A percentile compares a stretch with the other conserved stretches of the same genome.
phyloP scores from a whole-genome alignment of 2,329 filamentous ascomycete species.

The Phyllosticta paracitricarpa region DNA sequence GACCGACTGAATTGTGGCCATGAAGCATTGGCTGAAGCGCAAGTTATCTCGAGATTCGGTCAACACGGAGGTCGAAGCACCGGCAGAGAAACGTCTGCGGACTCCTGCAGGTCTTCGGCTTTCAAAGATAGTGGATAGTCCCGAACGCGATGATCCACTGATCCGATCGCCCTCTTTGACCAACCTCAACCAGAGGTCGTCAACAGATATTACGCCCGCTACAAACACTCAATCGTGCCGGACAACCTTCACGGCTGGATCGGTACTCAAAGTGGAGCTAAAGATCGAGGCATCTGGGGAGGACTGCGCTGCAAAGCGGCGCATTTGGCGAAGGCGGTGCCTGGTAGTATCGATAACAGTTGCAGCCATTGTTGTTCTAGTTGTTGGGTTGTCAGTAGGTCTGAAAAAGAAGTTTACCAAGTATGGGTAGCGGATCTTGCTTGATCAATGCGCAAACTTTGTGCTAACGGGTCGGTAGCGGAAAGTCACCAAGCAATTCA shows the following conservation, averaged over 20 bases:
- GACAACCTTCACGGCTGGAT: constrained; percentile 25
- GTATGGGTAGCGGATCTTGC: constrained; percentile 6
- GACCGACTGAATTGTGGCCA: not conserved
- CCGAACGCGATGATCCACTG: not conserved
- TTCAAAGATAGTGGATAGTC: constrained; percentile 30
- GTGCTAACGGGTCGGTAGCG: not conserved
- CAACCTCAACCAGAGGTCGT: constrained; percentile 14
- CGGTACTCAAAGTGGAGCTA: constrained; percentile 14
- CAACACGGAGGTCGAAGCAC: not conserved
- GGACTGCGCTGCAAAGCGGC: constrained; percentile 20
- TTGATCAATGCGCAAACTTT: not conserved
- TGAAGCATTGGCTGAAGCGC: not conserved
- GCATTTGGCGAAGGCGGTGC: constrained; percentile 31
- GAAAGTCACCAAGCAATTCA: not conserved
- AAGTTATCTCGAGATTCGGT: not conserved
- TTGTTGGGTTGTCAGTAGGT: constrained; percentile 32
- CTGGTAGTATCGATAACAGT: constrained; percentile 26
- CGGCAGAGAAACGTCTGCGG: constrained; percentile 29
- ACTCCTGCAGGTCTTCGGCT: constrained; percentile 33
- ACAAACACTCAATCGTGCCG: constrained; percentile 23
- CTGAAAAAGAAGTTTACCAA: constrained; percentile 22
- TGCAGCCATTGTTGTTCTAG: constrained; percentile 26
- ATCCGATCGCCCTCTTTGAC: constrained; percentile 7
- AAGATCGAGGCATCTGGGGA: constrained; percentile 20
- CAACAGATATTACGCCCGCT: constrained; percentile 18